Evolutionary conservation across 2,329 filamentous ascomycete species (phyloP), one percentile per base, ranked within the genome.

Genomic region (Biscogniauxia mediterranea): DNA sequence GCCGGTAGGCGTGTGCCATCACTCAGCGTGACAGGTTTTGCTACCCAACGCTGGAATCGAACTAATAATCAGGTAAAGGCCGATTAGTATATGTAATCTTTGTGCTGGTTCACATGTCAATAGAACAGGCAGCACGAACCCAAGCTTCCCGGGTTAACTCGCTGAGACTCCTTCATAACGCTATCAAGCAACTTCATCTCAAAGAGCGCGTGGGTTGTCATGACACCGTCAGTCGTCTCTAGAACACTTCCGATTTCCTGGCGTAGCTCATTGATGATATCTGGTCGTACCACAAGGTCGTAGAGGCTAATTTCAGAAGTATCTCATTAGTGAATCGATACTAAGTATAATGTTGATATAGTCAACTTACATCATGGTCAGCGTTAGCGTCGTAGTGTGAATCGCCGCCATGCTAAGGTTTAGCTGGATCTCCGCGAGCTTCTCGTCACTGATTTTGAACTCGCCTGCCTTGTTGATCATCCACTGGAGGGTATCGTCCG

Each of bases 211-310:
- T 68, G 64, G 13, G 67, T 73, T 0, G 71, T 74, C 55, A 72
- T 71, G 21, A 71, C 64, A 2, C 73, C 74, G 42, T 72, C 69
- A 60, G 75, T 68, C 15, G 71, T 72, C 0, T 68, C 68, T 1
- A 81, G 64, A 0, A 75, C 77, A 0, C 68, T 59, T 5, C 72
- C 67, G 15, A 84, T 79, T 66, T 87, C 84, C 9, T 81, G 74
- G 1, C 84, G 80, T 0, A 86, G 70, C n/a, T 79, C 77, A 1
- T 80, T 71, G 21, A 83, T 68, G 58, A 81, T 73, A 38, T 85
- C 78, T 0, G 82, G 83, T 60, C 73, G 70, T 3, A 78, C 76
- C 0, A 78, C 78, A 3, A 88, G 69, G 58, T 83, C 80, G 67
- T 81, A 84, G 51, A 87, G 74, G 2, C 76, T 78, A 42, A n/a